Evolutionary conservation across 169 alveolate genomes (phyloP), one percentile per base, ranked within the genome.

Genomic region (Cryptosporidium viatorum): DNA sequence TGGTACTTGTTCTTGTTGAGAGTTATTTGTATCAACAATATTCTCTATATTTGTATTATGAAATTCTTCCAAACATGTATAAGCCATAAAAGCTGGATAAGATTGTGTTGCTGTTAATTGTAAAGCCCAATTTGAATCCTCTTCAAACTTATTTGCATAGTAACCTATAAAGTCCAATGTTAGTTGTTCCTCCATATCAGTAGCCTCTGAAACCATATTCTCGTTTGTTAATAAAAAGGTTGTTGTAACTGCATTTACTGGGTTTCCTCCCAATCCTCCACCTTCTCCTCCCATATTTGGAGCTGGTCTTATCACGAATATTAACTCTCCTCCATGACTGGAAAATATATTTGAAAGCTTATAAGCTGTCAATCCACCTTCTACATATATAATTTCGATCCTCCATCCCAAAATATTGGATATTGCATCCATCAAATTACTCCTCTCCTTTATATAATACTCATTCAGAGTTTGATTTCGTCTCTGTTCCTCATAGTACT

Each of bases 351-450:
- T 80, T 33, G 89, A 80, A 35, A 80, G 74, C 29, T 80, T 80
- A 31, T 80, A 80, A 45, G 89, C 89, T 10, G 89, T 80, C 23
- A 80, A 26, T 21, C 89, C 89, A 41, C 75, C 75, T 12, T 80
- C 89, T 21, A 80, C 89, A 80, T 65, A 80, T 26, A 48, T 80
- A 10, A 80, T 62, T 33, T 80, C 89, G 4, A 80, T 62, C 26
- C 89, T 80, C 89, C 89, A 80, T 35, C 89, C 89, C 33, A 80
- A 73, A 43, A 80, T 80, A 67, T 80, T 80, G 69, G 89, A 59
- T 18, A 80, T 80, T 21, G 75, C 89, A 59, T 80, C 89, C 45
- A 80, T 41, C 35, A 80, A 67, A 41, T 80, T 39, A 16, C 68
- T 80, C 21, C 75, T 59, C 18, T 80, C 89, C 35, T 59, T 80